A percentile compares a stretch with the other conserved stretches of the same genome.
phyloP scores from a whole-genome alignment of 331 rosid species.

The Telfairia occidentalis region DNA sequence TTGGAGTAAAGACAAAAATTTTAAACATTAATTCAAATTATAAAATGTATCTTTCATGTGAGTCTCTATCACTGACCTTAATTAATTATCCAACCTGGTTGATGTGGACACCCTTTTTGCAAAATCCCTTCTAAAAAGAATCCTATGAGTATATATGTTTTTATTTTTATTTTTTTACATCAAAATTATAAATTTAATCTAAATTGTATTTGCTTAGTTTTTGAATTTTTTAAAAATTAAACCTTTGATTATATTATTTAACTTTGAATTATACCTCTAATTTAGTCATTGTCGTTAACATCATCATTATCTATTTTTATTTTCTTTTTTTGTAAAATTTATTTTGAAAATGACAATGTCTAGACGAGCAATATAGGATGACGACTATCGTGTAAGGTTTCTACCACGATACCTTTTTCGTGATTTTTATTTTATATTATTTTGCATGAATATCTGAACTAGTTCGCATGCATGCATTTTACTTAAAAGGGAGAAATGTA shows the following conservation, averaged over 20 bases:
- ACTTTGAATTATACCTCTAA: background rate
- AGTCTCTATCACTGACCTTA: background rate
- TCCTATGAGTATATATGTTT: background rate
- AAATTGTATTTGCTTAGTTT: background rate
- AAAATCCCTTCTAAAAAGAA: background rate
- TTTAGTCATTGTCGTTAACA: background rate
- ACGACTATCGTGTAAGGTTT: background rate
- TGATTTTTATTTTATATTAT: background rate
- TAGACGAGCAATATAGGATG: background rate
- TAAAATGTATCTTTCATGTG: background rate
- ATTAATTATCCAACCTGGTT: slow-evolving; percentile 25
- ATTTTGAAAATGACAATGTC: background rate
- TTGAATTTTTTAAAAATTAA: no score
- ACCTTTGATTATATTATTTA: no score
- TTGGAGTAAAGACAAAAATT: slow-evolving; percentile 17
- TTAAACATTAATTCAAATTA: slow-evolving; percentile 6
- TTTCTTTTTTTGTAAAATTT: background rate
- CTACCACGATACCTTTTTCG: background rate
- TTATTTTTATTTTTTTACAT: background rate
- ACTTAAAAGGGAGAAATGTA: background rate
- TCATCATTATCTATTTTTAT: no score
- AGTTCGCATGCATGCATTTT: slow-evolving; percentile 1
- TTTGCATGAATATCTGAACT: background rate
- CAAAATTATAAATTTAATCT: background rate
- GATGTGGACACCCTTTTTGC: slow-evolving; percentile 21